phyloP scores from a whole-genome alignment of 2,329 filamentous ascomycete species.

The Amauroascus verrucosus region DNA sequence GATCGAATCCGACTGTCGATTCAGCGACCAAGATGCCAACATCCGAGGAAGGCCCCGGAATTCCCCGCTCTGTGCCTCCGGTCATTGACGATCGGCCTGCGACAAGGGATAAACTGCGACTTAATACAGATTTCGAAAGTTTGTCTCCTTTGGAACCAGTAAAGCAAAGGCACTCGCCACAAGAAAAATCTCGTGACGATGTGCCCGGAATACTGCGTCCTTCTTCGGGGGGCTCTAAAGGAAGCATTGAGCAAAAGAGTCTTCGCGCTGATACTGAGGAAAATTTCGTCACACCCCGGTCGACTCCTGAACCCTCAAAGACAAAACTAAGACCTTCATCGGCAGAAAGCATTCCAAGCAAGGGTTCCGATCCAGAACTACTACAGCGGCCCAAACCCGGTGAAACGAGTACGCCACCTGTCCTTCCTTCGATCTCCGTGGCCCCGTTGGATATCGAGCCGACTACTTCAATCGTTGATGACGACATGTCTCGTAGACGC shows the following conservation, averaged over 20 bases:
- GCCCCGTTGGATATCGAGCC: not conserved
- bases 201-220: not conserved
- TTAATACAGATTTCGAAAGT: conserved; percentile 1
- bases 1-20: not conserved
- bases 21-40: not conserved
- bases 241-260: conserved; percentile 24
- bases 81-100: not conserved
- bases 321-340: conserved; percentile 27
- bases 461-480: not conserved
- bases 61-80: not conserved
- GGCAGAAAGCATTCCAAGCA: conserved; percentile 22
- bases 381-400: conserved; percentile 15
- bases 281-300: conserved; percentile 28
- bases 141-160: conserved; percentile 7
- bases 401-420: not conserved
- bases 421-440: conserved; percentile 1
- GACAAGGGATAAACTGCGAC: not conserved
- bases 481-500: conserved; percentile 1
- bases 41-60: not conserved
- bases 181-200: not conserved
- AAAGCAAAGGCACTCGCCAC: conserved; percentile 5
- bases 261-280: conserved; percentile 24
- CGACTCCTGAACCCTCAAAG: conserved; percentile 27
- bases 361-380: conserved; percentile 7
- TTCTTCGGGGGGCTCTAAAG: conserved; percentile 9